Conservation (phyloP, 139 green algal genomes). For the Mychonastes homosphaera region DNA sequence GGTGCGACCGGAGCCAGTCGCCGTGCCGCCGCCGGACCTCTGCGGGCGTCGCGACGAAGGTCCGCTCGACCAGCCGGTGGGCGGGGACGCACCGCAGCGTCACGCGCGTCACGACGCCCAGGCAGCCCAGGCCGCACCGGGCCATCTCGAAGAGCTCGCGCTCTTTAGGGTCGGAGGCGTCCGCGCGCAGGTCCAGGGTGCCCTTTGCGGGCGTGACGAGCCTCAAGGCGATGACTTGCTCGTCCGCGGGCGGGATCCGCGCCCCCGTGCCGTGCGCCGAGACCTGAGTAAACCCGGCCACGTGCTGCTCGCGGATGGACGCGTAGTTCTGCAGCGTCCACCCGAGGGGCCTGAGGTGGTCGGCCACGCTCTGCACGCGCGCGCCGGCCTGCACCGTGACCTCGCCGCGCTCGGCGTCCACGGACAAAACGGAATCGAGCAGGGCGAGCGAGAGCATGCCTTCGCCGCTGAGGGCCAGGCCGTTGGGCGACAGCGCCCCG, state of each 20-base stretch:
- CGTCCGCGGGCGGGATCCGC: constrained; percentile 80
- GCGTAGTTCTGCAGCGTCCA: constrained; percentile 94
- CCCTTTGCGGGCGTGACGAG: constrained; percentile 71
- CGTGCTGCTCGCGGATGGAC: constrained; percentile 89
- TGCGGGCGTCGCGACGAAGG: constrained; percentile 44
- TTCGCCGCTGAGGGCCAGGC: constrained; percentile 60
- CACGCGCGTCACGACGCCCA: constrained; percentile 79
- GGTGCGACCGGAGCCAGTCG: constrained; percentile 44
- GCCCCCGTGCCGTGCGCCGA: constrained; percentile 89
- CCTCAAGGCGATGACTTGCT: constrained; percentile 75
- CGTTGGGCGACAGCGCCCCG: constrained; percentile 82
- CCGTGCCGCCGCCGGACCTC: constrained; percentile 32
- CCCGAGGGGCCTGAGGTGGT: constrained; percentile 64
- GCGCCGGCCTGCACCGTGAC: constrained; percentile 72
- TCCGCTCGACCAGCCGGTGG: constrained; percentile 74
- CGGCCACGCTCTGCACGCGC: constrained; percentile 65
- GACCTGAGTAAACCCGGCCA: constrained; percentile 86
- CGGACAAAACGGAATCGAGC: constrained; percentile 73
- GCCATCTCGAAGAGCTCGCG: constrained; percentile 42
- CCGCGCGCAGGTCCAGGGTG: constrained; percentile 11
- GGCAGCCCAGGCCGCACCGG: constrained; percentile 63
- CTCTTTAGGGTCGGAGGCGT: no score
- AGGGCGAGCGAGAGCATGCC: constrained; percentile 85
- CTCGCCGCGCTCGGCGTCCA: constrained; percentile 56
- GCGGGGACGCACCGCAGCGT: constrained; percentile 47